Conservation (phyloP, 202 grass and related monocot genomes). For the Cymbopogon flexuosus region DNA sequence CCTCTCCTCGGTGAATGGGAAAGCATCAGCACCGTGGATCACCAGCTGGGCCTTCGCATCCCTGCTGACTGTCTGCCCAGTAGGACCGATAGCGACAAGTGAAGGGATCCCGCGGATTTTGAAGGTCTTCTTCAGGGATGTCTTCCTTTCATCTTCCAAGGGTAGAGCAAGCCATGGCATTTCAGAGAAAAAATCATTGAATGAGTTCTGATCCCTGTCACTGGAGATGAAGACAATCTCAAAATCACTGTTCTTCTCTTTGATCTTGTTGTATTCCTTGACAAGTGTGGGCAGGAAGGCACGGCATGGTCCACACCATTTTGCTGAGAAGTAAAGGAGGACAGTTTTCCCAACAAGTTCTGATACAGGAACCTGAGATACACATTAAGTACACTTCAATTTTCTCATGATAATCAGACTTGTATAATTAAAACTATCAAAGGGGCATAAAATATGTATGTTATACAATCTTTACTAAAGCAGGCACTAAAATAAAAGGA, state of each 20-base stretch:
- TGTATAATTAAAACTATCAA: background rate
- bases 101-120: constrained; percentile 67
- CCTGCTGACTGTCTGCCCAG: constrained; percentile 51
- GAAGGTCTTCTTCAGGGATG: constrained; percentile 43
- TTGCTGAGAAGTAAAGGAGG: constrained; percentile 79
- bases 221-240: constrained; percentile 78
- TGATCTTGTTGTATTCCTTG: constrained; percentile 80
- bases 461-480: background rate
- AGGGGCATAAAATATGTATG: background rate
- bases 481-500: background rate
- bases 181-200: constrained; percentile 53
- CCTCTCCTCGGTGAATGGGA: constrained; percentile 68
- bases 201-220: constrained; percentile 60
- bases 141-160: constrained; percentile 57
- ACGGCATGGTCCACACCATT: constrained; percentile 70
- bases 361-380: constrained; percentile 58
- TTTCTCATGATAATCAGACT: background rate
- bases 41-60: constrained; percentile 44
- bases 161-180: constrained; percentile 92
- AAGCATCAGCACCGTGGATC: constrained; percentile 58
- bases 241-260: constrained; percentile 69
- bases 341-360: constrained; percentile 83
- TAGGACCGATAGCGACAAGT: constrained; percentile 61
- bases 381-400: constrained; percentile 13
- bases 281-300: constrained; percentile 78